phyloP scores from a whole-genome alignment of 2,329 filamentous ascomycete species.

The Aspergillus nomiae region DNA sequence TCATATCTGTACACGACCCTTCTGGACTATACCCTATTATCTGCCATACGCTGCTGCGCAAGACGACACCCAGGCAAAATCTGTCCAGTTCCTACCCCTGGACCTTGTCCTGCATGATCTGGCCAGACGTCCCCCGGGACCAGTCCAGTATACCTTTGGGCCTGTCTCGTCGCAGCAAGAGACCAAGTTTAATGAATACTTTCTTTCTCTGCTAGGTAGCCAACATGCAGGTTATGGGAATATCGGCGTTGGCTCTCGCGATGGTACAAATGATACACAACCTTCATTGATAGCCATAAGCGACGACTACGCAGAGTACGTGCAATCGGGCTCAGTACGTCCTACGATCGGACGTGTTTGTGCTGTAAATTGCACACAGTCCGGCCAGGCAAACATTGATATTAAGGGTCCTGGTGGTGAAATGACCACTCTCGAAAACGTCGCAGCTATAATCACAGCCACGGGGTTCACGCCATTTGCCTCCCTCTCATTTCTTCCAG shows the following conservation, averaged over 20 bases:
- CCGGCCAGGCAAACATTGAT: constrained; percentile 30
- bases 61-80: background rate
- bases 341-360: constrained; percentile 48
- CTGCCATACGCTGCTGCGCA: constrained; percentile 35
- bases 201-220: constrained; percentile 45
- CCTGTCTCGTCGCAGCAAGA: constrained; percentile 64
- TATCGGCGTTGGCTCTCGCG: constrained; percentile 34
- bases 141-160: constrained; percentile 65
- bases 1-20: constrained; percentile 69
- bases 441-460: constrained; percentile 71
- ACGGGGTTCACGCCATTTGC: constrained; percentile 71
- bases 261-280: constrained; percentile 46
- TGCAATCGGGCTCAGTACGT: constrained; percentile 64
- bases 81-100: constrained; percentile 66
- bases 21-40: constrained; percentile 68
- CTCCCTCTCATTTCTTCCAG: constrained; percentile 66
- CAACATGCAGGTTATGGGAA: constrained; percentile 46
- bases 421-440: constrained; percentile 52
- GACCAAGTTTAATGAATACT: constrained; percentile 53
- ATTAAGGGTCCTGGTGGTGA: constrained; percentile 39
- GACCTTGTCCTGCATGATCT: constrained; percentile 75
- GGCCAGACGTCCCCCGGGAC: constrained; percentile 58
- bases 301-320: constrained; percentile 73
- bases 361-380: constrained; percentile 12
- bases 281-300: constrained; percentile 70